phyloP scores from a whole-genome alignment of 257 asterid species.

The Perilla frutescens region DNA sequence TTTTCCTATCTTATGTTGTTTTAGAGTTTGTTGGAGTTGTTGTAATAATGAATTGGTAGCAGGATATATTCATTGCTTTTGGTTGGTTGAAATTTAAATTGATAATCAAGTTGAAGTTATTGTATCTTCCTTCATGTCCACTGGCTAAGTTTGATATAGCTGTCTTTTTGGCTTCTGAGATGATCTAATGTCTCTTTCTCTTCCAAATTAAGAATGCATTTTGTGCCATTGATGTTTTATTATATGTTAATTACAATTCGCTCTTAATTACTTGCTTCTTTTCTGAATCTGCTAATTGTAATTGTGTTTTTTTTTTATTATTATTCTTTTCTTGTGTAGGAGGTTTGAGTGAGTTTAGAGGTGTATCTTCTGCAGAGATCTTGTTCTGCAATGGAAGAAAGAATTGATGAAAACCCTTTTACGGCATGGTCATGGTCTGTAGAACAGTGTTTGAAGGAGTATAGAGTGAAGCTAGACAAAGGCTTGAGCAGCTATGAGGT shows the following conservation, averaged over 20 bases:
- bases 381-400: conserved; percentile 45
- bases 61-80: conserved; percentile 27
- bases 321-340: conserved; percentile 35
- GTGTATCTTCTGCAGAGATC: conserved; percentile 27
- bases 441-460: conserved; percentile 73
- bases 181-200: conserved; percentile 15
- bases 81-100: conserved; percentile 33
- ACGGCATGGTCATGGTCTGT: conserved; percentile 81
- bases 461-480: conserved; percentile 64
- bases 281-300: conserved; percentile 22
- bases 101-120: not conserved
- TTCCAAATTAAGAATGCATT: conserved; percentile 14
- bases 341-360: conserved; percentile 40
- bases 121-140: not conserved
- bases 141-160: not conserved
- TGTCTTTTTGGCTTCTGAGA: conserved; percentile 1
- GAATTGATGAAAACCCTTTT: conserved; percentile 51
- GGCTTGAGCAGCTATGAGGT: conserved; percentile 69
- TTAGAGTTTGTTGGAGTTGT: conserved; percentile 36
- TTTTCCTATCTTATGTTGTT: conserved; percentile 10
- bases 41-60: conserved; percentile 23
- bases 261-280: conserved; percentile 4
- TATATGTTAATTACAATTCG: not conserved
- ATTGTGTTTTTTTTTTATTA: not conserved
- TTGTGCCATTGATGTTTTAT: not conserved